These are phyloP conservation scores for Jatropha curcas DNA, from an alignment of 345 rosid genomes.

Conservation along the genomic window DNA sequence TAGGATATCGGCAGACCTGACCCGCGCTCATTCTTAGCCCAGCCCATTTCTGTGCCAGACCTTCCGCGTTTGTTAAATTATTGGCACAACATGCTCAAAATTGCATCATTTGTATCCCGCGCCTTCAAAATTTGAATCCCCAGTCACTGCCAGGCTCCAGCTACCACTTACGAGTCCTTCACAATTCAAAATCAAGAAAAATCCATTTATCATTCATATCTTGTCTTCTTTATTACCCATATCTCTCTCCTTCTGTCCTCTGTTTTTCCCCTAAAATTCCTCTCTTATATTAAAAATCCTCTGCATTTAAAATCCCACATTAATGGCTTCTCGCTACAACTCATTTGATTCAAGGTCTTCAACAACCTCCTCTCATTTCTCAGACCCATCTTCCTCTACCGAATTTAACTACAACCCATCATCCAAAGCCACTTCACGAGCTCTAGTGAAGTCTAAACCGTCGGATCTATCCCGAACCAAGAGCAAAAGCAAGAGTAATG, in stretches of 20 bases:
- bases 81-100: no score
- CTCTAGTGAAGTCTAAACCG: constrained; percentile 58
- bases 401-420: constrained; percentile 36
- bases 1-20: no score
- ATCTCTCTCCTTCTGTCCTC: not conserved
- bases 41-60: no score
- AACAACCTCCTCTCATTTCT: constrained; percentile 49
- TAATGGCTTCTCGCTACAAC: constrained; percentile 75
- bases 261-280: not conserved
- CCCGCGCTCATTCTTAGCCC: no score
- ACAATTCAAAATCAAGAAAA: not conserved
- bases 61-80: not conserved
- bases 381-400: constrained; percentile 62
- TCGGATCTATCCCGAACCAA: constrained; percentile 34
- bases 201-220: not conserved
- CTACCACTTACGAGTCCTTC: constrained; percentile 3
- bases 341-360: constrained; percentile 76
- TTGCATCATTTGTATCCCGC: not conserved
- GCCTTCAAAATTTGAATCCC: not conserved
- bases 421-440: constrained; percentile 37
- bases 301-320: not conserved
- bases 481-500: constrained; percentile 12
- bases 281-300: no score
- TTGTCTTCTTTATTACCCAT: not conserved
- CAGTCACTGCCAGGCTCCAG: not conserved